Base-by-base conservation (phyloP, 805 yeast genomes). In the Wickerhamiella shivajii region DNA sequence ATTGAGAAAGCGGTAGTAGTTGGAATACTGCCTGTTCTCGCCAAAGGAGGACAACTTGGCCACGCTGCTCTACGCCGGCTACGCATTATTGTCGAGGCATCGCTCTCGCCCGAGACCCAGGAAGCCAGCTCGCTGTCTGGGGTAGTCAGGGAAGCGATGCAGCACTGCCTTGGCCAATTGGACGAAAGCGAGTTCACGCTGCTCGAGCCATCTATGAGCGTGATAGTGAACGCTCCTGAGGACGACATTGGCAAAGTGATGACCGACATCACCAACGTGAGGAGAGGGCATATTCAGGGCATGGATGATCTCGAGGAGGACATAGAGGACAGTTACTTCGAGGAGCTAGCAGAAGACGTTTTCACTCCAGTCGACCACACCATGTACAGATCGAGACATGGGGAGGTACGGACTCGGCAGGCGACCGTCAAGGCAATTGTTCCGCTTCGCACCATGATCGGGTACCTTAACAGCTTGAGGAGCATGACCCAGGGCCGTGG, bases 401-500 rank as follows among this genome's bases (percentile, higher is more conserved):
- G 29, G 35, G 46, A 36, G 33, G 31, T 49, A 40, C 42, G 49
- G 43, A 36, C 39, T 6, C 29, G 37, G 11, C 42, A 39, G 1
- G 35, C 40, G 16, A 56, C 67, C 6, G 69, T 90, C 21, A 60
- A 60, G n/a, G 94, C 95, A 0, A 69, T 66, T 32, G 85, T 84
- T 0, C 96, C 98, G 3, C 60, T 90, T 49, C 66, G 75, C 39
- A 92, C 77, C 40, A 84, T 90, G 94, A 69, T 84, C 30, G 94
- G 96, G 0, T 90, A 90, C 52, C 63, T 83, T 38, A 71, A 74
- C 8, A 70, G 69, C 40, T 59, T 90, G 29, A 59, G 97, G 45
- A 75, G 90, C 23, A 59, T 84, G 44, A 85, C 96, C 0, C 84
- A 83, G 49, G 98, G 98, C 1, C 64, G 93, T 27, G 93, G 85